Conservation (phyloP, 768 basidiomycete genomes). For the Galerina marginata region DNA sequence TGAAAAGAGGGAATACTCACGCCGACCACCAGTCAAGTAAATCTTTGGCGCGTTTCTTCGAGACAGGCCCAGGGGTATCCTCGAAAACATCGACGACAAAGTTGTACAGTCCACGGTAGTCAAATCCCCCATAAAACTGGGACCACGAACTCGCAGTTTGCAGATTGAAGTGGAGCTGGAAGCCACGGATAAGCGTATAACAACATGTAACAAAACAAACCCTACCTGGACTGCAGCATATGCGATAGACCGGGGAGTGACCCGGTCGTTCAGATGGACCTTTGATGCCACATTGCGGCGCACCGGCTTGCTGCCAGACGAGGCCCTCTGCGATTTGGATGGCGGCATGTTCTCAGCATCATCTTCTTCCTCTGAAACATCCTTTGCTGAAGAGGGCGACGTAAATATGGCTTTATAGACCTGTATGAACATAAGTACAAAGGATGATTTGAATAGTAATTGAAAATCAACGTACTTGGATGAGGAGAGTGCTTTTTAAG, state of each 20-base stretch:
- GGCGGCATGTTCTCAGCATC: constrained; percentile 18
- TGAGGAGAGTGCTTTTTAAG: constrained; percentile 22
- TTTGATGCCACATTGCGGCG: constrained; percentile 17
- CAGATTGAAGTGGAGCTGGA: constrained; percentile 27
- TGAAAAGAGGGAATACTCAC: constrained; percentile 13
- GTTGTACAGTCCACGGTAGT: constrained; percentile 18
- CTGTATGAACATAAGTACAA: constrained; percentile 10
- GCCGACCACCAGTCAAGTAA: constrained; percentile 21
- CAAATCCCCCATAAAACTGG: too few species aligned
- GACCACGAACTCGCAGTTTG: constrained; percentile 19
- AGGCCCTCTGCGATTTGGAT: background rate
- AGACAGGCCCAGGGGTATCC: constrained; percentile 5
- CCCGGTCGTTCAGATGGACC: constrained; percentile 21
- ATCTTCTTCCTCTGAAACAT: constrained; percentile 12
- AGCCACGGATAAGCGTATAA: background rate
- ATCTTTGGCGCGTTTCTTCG: constrained; percentile 14
- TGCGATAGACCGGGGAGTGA: constrained; percentile 33
- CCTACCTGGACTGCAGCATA: constrained; percentile 35
- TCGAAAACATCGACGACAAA: constrained; percentile 27
- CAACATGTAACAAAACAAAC: background rate
- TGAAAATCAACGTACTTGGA: constrained; percentile 23
- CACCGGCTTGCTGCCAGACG: background rate
- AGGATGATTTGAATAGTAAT: background rate
- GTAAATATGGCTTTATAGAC: constrained; percentile 23
- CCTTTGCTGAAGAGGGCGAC: constrained; percentile 21